Base-by-base conservation (phyloP, 306 rosid genomes). In the Oxytropis ochrocephala region DNA sequence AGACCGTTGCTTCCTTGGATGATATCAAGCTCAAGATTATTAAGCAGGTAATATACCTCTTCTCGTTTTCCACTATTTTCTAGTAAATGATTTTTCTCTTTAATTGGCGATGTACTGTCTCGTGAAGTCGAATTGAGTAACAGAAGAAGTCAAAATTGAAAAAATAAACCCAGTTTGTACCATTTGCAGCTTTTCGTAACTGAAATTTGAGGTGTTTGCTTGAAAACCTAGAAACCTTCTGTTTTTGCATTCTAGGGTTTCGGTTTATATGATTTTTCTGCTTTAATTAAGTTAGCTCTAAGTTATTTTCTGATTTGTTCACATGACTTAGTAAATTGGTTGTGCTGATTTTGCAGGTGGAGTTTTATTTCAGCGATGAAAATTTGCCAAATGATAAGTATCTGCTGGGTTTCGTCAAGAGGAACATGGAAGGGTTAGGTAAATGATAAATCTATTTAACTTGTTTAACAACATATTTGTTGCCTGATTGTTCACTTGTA, bases 371-470 rank as follows among this genome's bases (percentile, higher is more conserved):
- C 47, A 87, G 99, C 53, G 95, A 95, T 80, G 99, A 81, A 80
- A 95, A 89, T 69, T 79, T 95, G 72, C 81, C 86, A 6, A 75
- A 16, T 16, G 97, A 95, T 81, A 95, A 77, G 70, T 58, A 89
- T 70, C 73, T 95, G 80, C 21, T 73, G 84, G 76, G 80, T 67
- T 73, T 87, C 48, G 62, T 87, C 52, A 95, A 75, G 72, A 89
- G 88, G 95, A 91, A 87, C 84, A 95, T 87, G 80, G 90, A 94
- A 69, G 97, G 99, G 65, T 95, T 75, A 69, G 97, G 99, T 95
- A 69, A 81, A 91, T 70, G 59, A 58, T 47, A 14, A 13, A 1
- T 46, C 18, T 18, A 4, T 68, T 72, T 29, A 64, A 14, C 7
- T 47, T 64, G 27, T n/a, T 65, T 50, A 1, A 8, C 9, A 6